Evolutionary conservation across 2,329 filamentous ascomycete genomes (phyloP).

Genomic region (Fusarium begoniae): DNA sequence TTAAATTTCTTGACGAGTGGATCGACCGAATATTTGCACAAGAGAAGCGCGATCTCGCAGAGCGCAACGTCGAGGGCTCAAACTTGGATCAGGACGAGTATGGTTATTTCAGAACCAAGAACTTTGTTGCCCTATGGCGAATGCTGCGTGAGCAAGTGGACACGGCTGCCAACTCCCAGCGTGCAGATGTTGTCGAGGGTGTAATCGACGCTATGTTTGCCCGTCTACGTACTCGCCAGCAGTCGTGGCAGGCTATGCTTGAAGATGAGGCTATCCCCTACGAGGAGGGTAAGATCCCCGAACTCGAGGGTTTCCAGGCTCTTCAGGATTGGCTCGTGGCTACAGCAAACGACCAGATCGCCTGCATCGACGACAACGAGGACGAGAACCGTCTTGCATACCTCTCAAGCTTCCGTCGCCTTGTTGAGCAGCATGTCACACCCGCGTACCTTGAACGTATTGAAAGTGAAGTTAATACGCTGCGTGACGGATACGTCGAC

Average conservation of each 20-base stretch:
- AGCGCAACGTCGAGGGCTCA: conserved; percentile 75
- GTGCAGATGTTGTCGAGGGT: conserved; percentile 90
- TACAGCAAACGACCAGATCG: conserved; percentile 98
- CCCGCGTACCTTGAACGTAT: conserved; percentile 81
- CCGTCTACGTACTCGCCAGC: conserved; percentile 82
- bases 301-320: conserved; percentile 76
- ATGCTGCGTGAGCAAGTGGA: conserved; percentile 95
- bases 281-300: conserved; percentile 63
- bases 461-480: conserved; percentile 74
- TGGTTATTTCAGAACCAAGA: conserved; percentile 91
- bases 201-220: conserved; percentile 97
- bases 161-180: conserved; percentile 84
- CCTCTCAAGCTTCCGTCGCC: conserved; percentile 84
- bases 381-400: conserved; percentile 81
- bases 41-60: conserved; percentile 82
- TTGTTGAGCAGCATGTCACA: conserved; percentile 83
- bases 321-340: conserved; percentile 96
- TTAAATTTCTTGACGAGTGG: conserved; percentile 96
- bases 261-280: conserved; percentile 85
- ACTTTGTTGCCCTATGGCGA: conserved; percentile 93
- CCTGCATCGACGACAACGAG: conserved; percentile 93
- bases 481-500: conserved; percentile 94
- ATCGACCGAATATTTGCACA: conserved; percentile 90
- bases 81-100: conserved; percentile 89
- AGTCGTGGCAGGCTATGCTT: conserved; percentile 86